Conservation (phyloP, 2,329 filamentous ascomycete species). For the Colletotrichum falcatum region DNA sequence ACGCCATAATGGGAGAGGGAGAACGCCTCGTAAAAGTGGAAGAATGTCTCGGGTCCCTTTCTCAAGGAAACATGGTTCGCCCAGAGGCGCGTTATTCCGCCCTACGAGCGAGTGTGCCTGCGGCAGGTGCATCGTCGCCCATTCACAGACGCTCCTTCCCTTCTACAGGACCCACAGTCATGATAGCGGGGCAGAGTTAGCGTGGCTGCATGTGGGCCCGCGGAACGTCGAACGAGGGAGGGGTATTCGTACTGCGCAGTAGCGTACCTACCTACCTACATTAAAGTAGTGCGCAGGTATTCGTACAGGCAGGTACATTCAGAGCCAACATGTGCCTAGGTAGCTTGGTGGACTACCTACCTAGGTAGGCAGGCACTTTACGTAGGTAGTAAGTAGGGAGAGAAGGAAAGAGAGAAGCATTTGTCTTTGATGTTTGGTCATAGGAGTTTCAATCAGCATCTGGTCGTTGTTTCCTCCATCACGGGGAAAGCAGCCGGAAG, state of each 20-base stretch:
- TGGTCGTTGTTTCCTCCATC: neutral
- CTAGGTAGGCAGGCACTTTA: too few relatives aligned
- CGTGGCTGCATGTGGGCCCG: constrained; percentile 8
- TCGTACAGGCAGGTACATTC: neutral
- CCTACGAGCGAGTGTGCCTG: constrained; percentile 34
- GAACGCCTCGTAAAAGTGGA: constrained; percentile 38
- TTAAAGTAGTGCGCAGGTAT: neutral
- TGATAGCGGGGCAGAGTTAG: constrained; percentile 2
- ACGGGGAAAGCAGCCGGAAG: neutral
- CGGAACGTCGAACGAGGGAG: constrained; percentile 17
- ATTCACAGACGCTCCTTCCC: constrained; percentile 16
- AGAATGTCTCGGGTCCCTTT: constrained; percentile 20
- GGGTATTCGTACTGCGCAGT: too few relatives aligned
- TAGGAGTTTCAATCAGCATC: neutral
- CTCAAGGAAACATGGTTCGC: constrained; percentile 4
- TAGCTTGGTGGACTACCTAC: too few relatives aligned
- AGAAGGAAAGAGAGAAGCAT: neutral
- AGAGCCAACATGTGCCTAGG: too few relatives aligned
- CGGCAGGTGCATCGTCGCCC: constrained; percentile 6
- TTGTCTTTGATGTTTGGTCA: neutral
- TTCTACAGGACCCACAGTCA: constrained; percentile 6
- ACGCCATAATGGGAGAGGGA: constrained; percentile 1
- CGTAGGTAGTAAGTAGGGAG: too few relatives aligned
- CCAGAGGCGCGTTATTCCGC: constrained; percentile 20
- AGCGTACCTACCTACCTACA: too few relatives aligned